Evolutionary conservation across 257 asterid species (phyloP).

Genomic region (Solanum ahanhuiri): DNA sequence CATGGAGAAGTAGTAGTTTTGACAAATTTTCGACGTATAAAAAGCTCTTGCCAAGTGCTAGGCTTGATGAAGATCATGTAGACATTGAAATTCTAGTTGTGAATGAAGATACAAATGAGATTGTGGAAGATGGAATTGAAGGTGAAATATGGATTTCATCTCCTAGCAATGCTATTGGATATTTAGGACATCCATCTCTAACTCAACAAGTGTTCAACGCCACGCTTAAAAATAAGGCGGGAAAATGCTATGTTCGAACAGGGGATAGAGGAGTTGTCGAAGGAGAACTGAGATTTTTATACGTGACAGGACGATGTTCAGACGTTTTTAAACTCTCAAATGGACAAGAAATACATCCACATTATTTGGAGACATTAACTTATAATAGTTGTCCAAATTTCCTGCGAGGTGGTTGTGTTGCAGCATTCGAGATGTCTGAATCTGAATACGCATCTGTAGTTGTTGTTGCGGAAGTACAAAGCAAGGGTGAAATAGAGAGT

Average conservation of each 20-base stretch:
- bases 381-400: conserved; percentile 17
- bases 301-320: conserved; percentile 46
- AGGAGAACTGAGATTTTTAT: conserved; percentile 47
- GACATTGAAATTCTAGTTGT: conserved; percentile 56
- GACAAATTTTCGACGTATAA: conserved; percentile 10
- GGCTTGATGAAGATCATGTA: conserved; percentile 37
- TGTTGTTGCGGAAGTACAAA: conserved; percentile 51
- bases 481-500: conserved; percentile 2
- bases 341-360: conserved; percentile 46
- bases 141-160: conserved; percentile 90
- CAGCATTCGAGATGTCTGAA: conserved; percentile 24
- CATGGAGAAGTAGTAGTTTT: conserved; percentile 42
- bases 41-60: conserved; percentile 65
- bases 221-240: conserved; percentile 13
- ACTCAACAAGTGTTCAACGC: conserved; percentile 42
- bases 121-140: conserved; percentile 51
- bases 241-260: conserved; percentile 38
- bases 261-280: conserved; percentile 60
- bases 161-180: conserved; percentile 64
- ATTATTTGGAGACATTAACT: conserved; percentile 59
- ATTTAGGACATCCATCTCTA: conserved; percentile 56
- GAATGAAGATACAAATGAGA: conserved; percentile 43
- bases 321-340: conserved; percentile 34
- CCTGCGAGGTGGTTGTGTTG: conserved; percentile 60
- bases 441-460: not conserved